Base-by-base conservation (phyloP, 495 filamentous ascomycete species). In the Aspergillus sclerotioniger region DNA sequence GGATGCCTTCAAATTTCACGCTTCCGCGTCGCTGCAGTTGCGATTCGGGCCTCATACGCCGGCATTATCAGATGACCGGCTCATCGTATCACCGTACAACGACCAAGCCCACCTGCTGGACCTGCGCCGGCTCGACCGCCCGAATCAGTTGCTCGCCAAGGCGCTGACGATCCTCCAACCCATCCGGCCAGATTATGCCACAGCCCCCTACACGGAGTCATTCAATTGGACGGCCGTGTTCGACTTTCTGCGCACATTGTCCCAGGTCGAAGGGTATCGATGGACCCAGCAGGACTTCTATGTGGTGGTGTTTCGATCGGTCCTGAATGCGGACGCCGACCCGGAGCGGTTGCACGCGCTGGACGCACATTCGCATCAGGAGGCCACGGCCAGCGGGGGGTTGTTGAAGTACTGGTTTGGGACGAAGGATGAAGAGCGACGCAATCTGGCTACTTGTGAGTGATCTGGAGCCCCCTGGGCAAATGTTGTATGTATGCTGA, bases 351-450 rank as follows among this genome's bases (percentile, higher is more conserved):
- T 96, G 13, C 81, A 82, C 51, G 74, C 74, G 16, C 72, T 96
- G 56, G 92, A 96, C 69, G 82, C 82, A 62, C 80, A 82, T 46
- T 88, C 90, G 12, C 91, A 95, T 64, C 76, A 78, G 28, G 90
- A 96, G 70, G 92, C 92, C 10, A 85, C 82, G 5, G 76, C 76
- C 33, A 87, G 85, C 61, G 91, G 90, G 1, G 91, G 92, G n/a
- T 78, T 96, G 65, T 73, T 96, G 64, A 94, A 95, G 82, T 92
- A 92, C 73, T 94, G 90, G 90, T 92, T 89, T 67, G 88, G 88
- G 13, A 71, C 69, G 29, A 88, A 88, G 32, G 82, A 91, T 72
- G 75, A 67, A 33, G 68, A 86, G 32, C 77, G 81, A 21, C 76
- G 79, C 64, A 92, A 92, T 70, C 70, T 92, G 58, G 88, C 89